Evolutionary conservation across 352 stramenopile species (phyloP), one percentile per base, ranked within the genome.

Genomic region (Pythium insidiosum): DNA sequence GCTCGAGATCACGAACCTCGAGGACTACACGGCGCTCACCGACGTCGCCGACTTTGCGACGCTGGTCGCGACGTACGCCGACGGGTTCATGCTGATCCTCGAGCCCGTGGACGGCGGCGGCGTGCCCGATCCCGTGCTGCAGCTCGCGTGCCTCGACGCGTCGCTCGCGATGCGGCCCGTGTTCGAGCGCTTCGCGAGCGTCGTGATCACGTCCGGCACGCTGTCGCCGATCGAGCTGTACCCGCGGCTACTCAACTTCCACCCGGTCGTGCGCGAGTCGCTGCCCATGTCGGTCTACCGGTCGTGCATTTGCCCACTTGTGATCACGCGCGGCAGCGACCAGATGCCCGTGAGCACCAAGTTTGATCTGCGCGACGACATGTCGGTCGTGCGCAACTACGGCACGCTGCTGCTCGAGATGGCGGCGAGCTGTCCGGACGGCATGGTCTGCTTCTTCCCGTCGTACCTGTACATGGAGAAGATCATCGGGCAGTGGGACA

Each of bases 391-490:
- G 43, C 73, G 94, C 33, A 98, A 99, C 63, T 98, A 98, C 55
- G 95, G 94, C 19, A 76, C 79, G 24, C 61, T 99, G 36, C 67
- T 99, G 34, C 76, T 99, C 2, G 94, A 99, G 47, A 65, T 99
- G 38, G 95, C 91, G 19, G 65, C 69, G 21, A 85, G 78, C 23
- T 96, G 97, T 5, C 97, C 97, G 1, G 96, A 99, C 66, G 97
- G 96, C 29, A 96, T 99, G 53, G 96, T 99, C 23, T 97, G 94
- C 38, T 99, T 99, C 68, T 99, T 99, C 59, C 97, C 96, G 16
- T 98, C 91, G 9, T 99, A 99, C 67, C 82, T 94, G 34, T 99
- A 99, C 66, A 99, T 99, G 96, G 96, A 99, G 59, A 96, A 91
- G 40, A 97, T 98, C 39, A 91, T 99, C n/a, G 84, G 75, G 3